Evolutionary conservation across 2,329 filamentous ascomycete genomes (phyloP).

Genomic region (Botrytis medusae): DNA sequence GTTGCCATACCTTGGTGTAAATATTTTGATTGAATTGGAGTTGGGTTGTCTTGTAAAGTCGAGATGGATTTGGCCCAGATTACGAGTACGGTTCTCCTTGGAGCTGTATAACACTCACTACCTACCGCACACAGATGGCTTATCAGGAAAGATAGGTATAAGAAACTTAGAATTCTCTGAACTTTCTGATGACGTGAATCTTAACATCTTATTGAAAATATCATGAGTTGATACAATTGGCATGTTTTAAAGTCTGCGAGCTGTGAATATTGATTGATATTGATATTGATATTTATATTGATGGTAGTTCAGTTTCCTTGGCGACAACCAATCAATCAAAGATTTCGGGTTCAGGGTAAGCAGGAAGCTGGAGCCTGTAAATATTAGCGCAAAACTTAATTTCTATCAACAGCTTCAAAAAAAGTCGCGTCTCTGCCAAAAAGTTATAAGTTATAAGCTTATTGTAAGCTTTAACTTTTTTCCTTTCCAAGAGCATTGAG

Average conservation of each 20-base stretch:
- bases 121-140: background rate
- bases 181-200: background rate
- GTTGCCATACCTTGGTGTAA: background rate
- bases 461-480: slow-evolving; percentile 10
- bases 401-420: slow-evolving; percentile 22
- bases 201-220: background rate
- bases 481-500: background rate
- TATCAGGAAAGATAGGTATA: background rate
- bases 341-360: background rate
- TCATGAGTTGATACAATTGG: background rate
- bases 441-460: slow-evolving; percentile 15
- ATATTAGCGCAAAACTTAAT: slow-evolving; percentile 19
- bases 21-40: background rate
- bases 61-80: background rate
- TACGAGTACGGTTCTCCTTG: background rate
- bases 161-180: background rate
- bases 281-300: background rate
- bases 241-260: background rate
- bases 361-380: slow-evolving; percentile 4
- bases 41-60: background rate
- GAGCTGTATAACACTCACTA: background rate
- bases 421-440: slow-evolving; percentile 20
- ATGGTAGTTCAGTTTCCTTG: background rate
- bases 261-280: background rate
- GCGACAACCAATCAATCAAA: slow-evolving; percentile 9